Percentiles rank a stretch among this genome's conserved stretches.
These are phyloP conservation scores for Adansonia rubrostipa DNA, from an alignment of 441 rosid genomes.

Conservation along the genomic window DNA sequence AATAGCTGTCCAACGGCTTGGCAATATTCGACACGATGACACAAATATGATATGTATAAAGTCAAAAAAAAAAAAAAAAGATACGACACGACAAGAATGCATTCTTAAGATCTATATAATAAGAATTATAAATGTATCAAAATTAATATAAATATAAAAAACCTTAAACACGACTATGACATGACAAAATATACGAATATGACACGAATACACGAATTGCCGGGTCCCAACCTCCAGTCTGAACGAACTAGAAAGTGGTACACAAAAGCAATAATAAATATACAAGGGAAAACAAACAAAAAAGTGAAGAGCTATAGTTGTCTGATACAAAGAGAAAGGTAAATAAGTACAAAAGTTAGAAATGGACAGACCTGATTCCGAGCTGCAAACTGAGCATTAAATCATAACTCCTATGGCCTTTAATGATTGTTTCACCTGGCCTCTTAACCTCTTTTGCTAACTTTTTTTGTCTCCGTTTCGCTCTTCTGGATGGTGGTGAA, in stretches of 20 bases:
- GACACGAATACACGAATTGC: too few species aligned
- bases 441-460: constrained; percentile 80
- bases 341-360: constrained; percentile 26
- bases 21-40: too few species aligned
- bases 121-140: too few species aligned
- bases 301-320: background rate
- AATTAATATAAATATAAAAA: too few species aligned
- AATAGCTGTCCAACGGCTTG: background rate
- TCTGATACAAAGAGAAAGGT: background rate
- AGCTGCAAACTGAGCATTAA: constrained; percentile 96
- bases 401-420: constrained; percentile 97
- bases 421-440: constrained; percentile 93
- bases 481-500: constrained; percentile 73
- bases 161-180: too few species aligned
- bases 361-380: constrained; percentile 75
- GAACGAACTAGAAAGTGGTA: background rate
- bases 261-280: background rate
- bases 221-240: background rate
- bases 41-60: too few species aligned
- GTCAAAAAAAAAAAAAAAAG: too few species aligned
- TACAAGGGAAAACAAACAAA: background rate
- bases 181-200: too few species aligned
- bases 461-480: constrained; percentile 68
- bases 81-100: too few species aligned
- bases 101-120: too few species aligned